These are phyloP conservation scores for Coelastrella sp. DNA, from an alignment of 139 green algal genomes.

Conservation along the genomic window DNA sequence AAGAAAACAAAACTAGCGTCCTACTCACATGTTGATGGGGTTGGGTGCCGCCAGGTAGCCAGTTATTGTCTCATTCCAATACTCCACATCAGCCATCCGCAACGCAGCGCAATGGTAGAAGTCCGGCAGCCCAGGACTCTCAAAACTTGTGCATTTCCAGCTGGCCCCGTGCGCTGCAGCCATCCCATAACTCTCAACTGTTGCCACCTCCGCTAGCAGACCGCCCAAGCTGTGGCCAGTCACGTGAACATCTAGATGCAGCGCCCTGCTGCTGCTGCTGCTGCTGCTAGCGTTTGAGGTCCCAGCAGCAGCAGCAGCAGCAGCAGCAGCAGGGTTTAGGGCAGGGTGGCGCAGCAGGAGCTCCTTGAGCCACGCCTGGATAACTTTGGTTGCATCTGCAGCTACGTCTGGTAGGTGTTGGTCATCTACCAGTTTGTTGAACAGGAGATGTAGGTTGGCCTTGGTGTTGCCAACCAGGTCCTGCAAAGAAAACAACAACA, in stretches of 20 bases:
- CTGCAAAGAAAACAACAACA: neutral
- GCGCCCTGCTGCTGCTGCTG: slow-evolving; percentile 34
- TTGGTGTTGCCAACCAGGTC: slow-evolving; percentile 51
- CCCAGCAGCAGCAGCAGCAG: neutral
- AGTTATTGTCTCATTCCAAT: slow-evolving; percentile 29
- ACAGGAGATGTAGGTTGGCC: slow-evolving; percentile 53
- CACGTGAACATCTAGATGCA: slow-evolving; percentile 39
- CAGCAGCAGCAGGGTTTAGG: neutral
- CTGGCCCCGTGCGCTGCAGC: slow-evolving; percentile 10
- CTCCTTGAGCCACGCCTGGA: slow-evolving; percentile 42
- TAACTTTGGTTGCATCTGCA: slow-evolving; percentile 35
- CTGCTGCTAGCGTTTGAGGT: neutral
- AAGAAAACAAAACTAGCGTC: too few relatives aligned
- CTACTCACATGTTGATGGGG: slow-evolving; percentile 47
- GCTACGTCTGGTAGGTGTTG: slow-evolving; percentile 44
- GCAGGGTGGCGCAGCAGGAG: slow-evolving; percentile 33
- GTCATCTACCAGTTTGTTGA: slow-evolving; percentile 41
- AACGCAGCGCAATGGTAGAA: slow-evolving; percentile 23
- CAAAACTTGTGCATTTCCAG: slow-evolving; percentile 49
- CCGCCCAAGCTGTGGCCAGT: slow-evolving; percentile 46
- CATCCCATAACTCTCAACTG: slow-evolving; percentile 32
- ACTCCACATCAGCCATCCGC: neutral
- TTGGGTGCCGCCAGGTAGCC: slow-evolving; percentile 47
- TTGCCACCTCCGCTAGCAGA: slow-evolving; percentile 34
- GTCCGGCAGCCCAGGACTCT: slow-evolving; percentile 39